A percentile compares a stretch with the other conserved stretches of the same genome.
Evolutionary conservation across 495 filamentous ascomycete genomes (phyloP).

Genomic region (Podospora bellae-mahoneyi): DNA sequence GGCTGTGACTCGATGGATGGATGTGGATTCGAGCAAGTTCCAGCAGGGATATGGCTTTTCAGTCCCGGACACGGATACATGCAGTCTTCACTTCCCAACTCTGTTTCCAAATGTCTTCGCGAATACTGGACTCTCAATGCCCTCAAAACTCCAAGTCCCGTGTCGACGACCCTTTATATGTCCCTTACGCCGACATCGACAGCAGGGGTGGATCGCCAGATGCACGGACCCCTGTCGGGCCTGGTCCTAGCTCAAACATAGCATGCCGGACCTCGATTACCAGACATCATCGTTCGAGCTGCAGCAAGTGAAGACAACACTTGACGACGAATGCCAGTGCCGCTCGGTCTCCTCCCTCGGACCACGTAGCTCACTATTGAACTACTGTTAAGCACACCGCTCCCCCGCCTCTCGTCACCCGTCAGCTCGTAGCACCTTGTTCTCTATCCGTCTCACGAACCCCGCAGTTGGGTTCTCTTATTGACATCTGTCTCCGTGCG

Average conservation of each 20-base stretch:
- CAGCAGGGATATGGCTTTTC: no score
- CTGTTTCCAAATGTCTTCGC: no score
- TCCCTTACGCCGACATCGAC: no score
- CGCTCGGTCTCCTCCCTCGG: background rate
- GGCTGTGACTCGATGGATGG: background rate
- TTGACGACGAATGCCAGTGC: background rate
- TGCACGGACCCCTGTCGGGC: background rate
- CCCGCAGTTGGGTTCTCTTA: conserved; percentile 7
- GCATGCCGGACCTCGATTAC: background rate
- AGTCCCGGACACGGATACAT: no score
- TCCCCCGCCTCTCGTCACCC: background rate
- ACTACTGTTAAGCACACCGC: background rate
- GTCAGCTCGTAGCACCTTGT: background rate
- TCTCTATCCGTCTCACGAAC: background rate
- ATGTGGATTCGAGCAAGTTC: no score
- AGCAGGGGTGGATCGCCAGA: background rate
- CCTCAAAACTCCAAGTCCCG: no score
- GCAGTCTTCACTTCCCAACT: no score
- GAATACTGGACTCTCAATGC: no score
- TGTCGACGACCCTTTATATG: no score
- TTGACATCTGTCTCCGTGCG: background rate
- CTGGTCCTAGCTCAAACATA: background rate
- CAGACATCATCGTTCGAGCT: background rate
- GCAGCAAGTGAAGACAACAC: background rate
- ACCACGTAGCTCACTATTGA: background rate